A percentile compares a stretch with the other conserved stretches of the same genome.
These are phyloP conservation scores for Ophiocordyceps camponoti-saundersi DNA, from an alignment of 2,329 filamentous ascomycete genomes.

Conservation along the genomic window DNA sequence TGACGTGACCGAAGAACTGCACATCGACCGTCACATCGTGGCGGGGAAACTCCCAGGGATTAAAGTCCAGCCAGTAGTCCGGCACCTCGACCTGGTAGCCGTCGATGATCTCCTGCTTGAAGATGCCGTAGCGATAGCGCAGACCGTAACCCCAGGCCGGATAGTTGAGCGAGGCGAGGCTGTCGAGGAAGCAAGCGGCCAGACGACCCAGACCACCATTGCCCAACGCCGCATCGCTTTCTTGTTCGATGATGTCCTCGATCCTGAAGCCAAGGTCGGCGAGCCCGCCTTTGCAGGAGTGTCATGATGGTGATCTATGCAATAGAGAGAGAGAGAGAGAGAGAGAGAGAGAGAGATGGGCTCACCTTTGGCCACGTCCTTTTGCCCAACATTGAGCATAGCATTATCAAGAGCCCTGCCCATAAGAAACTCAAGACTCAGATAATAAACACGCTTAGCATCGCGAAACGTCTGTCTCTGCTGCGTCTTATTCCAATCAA, in stretches of 20 bases:
- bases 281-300: slow-evolving; percentile 50
- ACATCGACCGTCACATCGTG: slow-evolving; percentile 92
- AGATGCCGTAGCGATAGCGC: slow-evolving; percentile 91
- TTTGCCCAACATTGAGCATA: slow-evolving; percentile 88
- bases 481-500: slow-evolving; percentile 97
- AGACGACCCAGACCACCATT: slow-evolving; percentile 92
- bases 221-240: slow-evolving; percentile 89
- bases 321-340: not conserved
- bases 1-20: slow-evolving; percentile 83
- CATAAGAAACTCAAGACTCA: slow-evolving; percentile 97
- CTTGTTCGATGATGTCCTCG: slow-evolving; percentile 86
- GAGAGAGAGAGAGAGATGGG: no score
- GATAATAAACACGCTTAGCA: slow-evolving; percentile 89
- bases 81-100: slow-evolving; percentile 97
- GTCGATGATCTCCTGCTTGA: slow-evolving; percentile 98
- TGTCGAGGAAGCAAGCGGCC: slow-evolving; percentile 94
- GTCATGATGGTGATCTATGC: no score
- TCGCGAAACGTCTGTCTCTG: slow-evolving; percentile 86
- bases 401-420: slow-evolving; percentile 92
- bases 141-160: slow-evolving; percentile 96
- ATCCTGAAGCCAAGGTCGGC: slow-evolving; percentile 86
- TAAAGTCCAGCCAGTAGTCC: slow-evolving; percentile 98
- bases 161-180: slow-evolving; percentile 83
- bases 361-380: slow-evolving; percentile 65
- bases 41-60: slow-evolving; percentile 95